A percentile compares a stretch with the other conserved stretches of the same genome.
These are phyloP conservation scores for Phytophthora ramorum DNA, from an alignment of 352 stramenopile genomes.

Conservation along the genomic window DNA sequence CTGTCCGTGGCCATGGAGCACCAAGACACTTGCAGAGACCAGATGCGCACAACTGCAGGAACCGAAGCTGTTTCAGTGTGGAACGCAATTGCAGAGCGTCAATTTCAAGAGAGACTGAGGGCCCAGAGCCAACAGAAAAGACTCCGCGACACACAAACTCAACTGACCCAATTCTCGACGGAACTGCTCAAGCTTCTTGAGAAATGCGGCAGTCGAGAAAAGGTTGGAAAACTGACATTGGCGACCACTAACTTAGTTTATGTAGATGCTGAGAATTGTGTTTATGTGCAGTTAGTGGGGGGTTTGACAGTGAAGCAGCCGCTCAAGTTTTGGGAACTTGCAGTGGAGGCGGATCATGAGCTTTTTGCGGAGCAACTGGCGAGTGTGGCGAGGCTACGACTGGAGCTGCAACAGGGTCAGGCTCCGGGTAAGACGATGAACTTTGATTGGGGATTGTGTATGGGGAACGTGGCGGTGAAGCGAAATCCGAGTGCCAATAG, in stretches of 20 bases:
- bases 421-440: neutral
- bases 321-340: constrained; percentile 16
- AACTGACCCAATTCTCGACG: constrained; percentile 1
- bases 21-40: neutral
- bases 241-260: neutral
- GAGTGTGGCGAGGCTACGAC: neutral
- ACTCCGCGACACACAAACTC: constrained; percentile 4
- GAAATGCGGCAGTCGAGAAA: neutral
- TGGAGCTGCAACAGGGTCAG: neutral
- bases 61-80: constrained; percentile 2
- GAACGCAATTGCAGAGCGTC: constrained; percentile 25
- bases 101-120: constrained; percentile 20
- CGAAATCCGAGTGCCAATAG: neutral
- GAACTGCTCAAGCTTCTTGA: constrained; percentile 17
- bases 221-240: neutral
- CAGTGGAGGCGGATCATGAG: neutral
- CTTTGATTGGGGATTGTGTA: constrained; percentile 4
- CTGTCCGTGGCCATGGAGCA: neutral
- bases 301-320: neutral
- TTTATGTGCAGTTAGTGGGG: neutral
- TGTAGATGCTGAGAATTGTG: neutral
- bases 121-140: constrained; percentile 28
- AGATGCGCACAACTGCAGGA: neutral
- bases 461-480: constrained; percentile 4
- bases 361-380: constrained; percentile 17